Base-by-base conservation (phyloP, 257 asterid species). In the Knoxia roxburghii region DNA sequence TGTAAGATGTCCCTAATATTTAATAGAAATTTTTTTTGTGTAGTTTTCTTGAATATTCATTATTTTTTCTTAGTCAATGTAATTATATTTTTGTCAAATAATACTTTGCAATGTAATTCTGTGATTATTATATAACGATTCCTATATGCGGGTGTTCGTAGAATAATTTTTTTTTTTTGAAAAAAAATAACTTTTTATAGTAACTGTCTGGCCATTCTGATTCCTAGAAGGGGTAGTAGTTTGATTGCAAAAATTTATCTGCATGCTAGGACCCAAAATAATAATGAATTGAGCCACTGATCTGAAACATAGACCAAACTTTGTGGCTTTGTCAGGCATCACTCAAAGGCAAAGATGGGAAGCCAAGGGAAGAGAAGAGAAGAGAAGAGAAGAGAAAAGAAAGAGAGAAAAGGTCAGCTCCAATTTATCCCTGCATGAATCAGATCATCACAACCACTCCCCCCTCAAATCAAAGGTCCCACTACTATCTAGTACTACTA, bases 261-360 rank as follows among this genome's bases (percentile, higher is more conserved):
- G 33, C 43, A 8, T 23, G 14, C 3, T 40, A 70, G 41, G 54
- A 23, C 65, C 63, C 67, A 69, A 68, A 39, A 62, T 45, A 15
- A 63, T 70, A 67, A 59, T 59, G 64, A 59, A 59, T 32, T 35
- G 64, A 68, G 50, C 72, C 69, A 75, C 43, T 65, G 39, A 48
- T 33, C 68, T 72, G 60, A 77, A 67, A 70, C 61, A 45, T 57
- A 73, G 73, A 81, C 73, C 74, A 72, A 72, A 77, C 54, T n/a
- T 62, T 73, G 80, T 85, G 84, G 76, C 79, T 78, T 69, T 77
- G 81, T 77, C 82, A 69, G 70, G 58, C 75, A 60, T 72, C 75
- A 72, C 74, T 67, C 76, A 68, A 79, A 55, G 59, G 71, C 61
- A 39, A 35, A 35, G 52, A 61, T 17, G 43, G 35, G 78, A 61